Base-by-base conservation (phyloP, 202 grass and related monocot species). In the Schoenoplectus triqueter region DNA sequence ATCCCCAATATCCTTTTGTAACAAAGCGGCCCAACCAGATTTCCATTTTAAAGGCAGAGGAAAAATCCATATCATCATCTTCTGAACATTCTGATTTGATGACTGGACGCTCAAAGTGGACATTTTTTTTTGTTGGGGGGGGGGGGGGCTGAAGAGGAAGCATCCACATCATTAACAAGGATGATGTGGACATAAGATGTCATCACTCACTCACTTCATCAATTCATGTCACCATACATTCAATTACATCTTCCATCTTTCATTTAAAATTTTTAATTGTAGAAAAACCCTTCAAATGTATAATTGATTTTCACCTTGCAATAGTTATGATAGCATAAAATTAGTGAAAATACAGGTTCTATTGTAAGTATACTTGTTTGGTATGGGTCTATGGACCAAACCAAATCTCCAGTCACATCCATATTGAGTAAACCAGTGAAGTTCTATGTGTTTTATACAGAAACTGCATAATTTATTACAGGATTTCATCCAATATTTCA, bases 401-500 rank as follows among this genome's bases (percentile, higher is more conserved):
- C 15, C 68, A 71, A 47, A 71, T 7, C 1, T 59, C 18, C 15
- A 10, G 3, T 3, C 13, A 4, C 20, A 55, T 78, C 20, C 50
- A 78, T 59, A n/a, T 78, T 41, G 11, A 59, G 31, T 17, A 78
- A 2, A 59, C 13, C 48, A 11, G 71, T 75, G 11, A 48, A 75
- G 49, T 8, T 57, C 1, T 4, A 73, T 73, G 18, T 78, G 19
- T 88, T 82, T 93, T 90, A 89, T 75, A 75, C 47, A 95, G 76
- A 86, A 85, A 92, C 64, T 87, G 63, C 66, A 66, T 68, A 50
- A 52, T 87, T 93, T 88, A 90, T 90, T 87, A 91, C 92, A 98
- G 95, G 95, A 88, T 98, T 91, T 95, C 95, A 71, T 93, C 95
- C 90, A 98, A 98, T 89, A 88, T 92, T 93, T 95, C 95, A 90